These are phyloP conservation scores for Lagerstroemia speciosa DNA, from an alignment of 345 rosid genomes.

Conservation along the genomic window DNA sequence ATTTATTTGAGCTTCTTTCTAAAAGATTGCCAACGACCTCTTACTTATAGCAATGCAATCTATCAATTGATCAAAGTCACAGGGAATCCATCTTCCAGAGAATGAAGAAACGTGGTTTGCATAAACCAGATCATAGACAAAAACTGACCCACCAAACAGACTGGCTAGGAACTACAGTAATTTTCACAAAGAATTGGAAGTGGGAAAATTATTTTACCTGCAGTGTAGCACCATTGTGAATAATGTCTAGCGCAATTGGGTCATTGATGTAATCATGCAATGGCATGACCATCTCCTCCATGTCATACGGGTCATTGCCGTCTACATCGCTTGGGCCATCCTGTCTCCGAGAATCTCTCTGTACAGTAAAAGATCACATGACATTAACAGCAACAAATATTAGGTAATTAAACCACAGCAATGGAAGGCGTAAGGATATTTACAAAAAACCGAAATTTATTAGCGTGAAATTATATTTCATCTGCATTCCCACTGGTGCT, in stretches of 20 bases:
- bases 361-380: slow-evolving; percentile 13
- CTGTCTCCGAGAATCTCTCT: slow-evolving; percentile 65
- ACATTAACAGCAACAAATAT: not conserved
- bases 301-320: slow-evolving; percentile 54
- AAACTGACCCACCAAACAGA: not conserved
- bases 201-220: slow-evolving; percentile 41
- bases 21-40: not conserved
- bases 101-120: not conserved
- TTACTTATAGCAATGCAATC: not conserved
- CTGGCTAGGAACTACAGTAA: not conserved
- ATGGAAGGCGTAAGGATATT: not conserved
- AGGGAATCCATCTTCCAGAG: not conserved
- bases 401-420: not conserved
- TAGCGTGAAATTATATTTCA: not conserved
- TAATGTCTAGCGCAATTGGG: slow-evolving; percentile 65
- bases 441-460: not conserved
- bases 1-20: not conserved
- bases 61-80: not conserved
- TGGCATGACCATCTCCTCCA: slow-evolving; percentile 81
- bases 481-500: not conserved
- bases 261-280: slow-evolving; percentile 59
- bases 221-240: slow-evolving; percentile 92
- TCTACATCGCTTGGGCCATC: slow-evolving; percentile 31
- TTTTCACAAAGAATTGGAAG: not conserved
- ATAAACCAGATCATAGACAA: not conserved